phyloP scores from a whole-genome alignment of 495 filamentous ascomycete genomes.

The Neurospora africana region DNA sequence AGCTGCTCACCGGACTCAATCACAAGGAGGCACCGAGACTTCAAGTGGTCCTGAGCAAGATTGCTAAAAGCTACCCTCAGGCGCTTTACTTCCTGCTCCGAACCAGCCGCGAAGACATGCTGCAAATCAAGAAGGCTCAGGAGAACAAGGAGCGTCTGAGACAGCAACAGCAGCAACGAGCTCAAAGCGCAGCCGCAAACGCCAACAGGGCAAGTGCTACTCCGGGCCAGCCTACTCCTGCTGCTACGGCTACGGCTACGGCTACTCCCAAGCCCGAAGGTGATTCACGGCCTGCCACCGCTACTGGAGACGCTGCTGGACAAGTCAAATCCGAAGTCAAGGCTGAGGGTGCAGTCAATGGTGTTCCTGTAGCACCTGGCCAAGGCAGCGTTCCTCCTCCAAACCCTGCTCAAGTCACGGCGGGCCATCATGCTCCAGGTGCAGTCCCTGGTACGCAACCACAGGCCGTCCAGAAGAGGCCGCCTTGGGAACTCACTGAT shows the following conservation, averaged over 20 bases:
- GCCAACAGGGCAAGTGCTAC: constrained; percentile 7
- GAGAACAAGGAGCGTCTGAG: constrained; percentile 53
- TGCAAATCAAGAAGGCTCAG: constrained; percentile 77
- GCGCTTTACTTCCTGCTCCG: constrained; percentile 88
- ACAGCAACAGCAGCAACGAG: constrained; percentile 4
- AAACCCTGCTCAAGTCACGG: constrained; percentile 6
- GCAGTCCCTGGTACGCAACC: constrained; percentile 22
- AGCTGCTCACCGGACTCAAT: constrained; percentile 78
- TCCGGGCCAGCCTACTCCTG: background rate
- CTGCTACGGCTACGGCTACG: constrained; percentile 1
- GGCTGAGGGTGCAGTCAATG: constrained; percentile 23
- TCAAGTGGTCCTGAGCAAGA: constrained; percentile 73
- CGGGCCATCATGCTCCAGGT: constrained; percentile 15
- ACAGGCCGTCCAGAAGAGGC: constrained; percentile 48
- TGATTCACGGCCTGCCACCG: constrained; percentile 38
- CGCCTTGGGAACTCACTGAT: constrained; percentile 89
- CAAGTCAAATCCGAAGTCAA: constrained; percentile 33
- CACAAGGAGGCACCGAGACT: constrained; percentile 84
- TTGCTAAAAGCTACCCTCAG: constrained; percentile 91
- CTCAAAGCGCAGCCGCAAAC: constrained; percentile 29
- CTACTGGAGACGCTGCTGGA: constrained; percentile 27
- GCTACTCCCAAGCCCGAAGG: constrained; percentile 23
- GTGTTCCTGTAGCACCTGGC: background rate
- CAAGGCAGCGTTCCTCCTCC: constrained; percentile 14
- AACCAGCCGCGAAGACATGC: constrained; percentile 91